Conservation (phyloP, 164 flowering plant genomes). For the Annona squamosa region DNA sequence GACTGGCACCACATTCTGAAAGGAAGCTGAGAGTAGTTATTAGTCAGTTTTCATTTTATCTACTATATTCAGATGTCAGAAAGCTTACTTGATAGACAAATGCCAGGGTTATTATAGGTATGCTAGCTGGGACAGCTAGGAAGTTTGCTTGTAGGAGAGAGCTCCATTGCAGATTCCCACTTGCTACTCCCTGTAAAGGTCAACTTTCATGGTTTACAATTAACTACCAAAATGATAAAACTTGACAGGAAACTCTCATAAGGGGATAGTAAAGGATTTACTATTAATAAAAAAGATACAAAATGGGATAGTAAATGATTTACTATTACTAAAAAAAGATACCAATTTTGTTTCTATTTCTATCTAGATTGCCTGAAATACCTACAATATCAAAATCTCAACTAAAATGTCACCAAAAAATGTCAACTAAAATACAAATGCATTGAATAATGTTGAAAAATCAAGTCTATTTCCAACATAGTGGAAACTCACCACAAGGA, state of each 20-base stretch:
- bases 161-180: constrained; percentile 72
- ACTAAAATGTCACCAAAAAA: too few relatives aligned
- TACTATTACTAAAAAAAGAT: too few relatives aligned
- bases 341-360: too few relatives aligned
- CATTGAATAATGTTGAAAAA: too few relatives aligned
- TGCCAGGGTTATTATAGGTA: constrained; percentile 87
- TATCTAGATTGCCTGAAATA: too few relatives aligned
- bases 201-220: not conserved
- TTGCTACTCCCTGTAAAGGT: constrained; percentile 54
- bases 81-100: constrained; percentile 82
- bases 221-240: not conserved
- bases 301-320: too few relatives aligned
- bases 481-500: constrained; percentile 67
- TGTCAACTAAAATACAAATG: too few relatives aligned
- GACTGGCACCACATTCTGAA: constrained; percentile 93
- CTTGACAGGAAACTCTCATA: not conserved
- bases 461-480: not conserved
- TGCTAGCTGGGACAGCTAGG: constrained; percentile 76
- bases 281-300: too few relatives aligned
- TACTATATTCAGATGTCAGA: constrained; percentile 4
- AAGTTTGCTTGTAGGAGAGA: constrained; percentile 74
- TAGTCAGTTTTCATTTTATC: constrained; percentile 3
- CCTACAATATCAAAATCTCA: too few relatives aligned
- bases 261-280: too few relatives aligned
- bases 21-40: constrained; percentile 1